These are phyloP conservation scores for Boletus rubescentipes DNA, from an alignment of 768 basidiomycete genomes.

Conservation along the genomic window DNA sequence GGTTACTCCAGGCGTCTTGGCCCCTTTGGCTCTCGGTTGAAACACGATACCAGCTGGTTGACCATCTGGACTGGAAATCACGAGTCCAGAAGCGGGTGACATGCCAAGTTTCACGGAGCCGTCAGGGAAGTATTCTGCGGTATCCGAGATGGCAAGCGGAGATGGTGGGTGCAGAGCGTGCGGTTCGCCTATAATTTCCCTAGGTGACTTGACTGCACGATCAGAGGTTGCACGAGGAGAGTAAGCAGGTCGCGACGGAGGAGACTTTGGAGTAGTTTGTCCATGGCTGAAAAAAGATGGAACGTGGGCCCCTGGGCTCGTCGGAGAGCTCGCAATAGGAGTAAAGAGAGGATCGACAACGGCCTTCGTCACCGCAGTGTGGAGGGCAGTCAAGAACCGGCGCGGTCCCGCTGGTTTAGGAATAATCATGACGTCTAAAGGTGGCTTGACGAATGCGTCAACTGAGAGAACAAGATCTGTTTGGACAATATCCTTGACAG, in stretches of 20 bases:
- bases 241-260: constrained; percentile 42
- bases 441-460: constrained; percentile 42
- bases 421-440: constrained; percentile 93
- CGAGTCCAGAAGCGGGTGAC: constrained; percentile 79
- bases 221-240: constrained; percentile 60
- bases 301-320: constrained; percentile 63
- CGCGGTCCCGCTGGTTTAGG: constrained; percentile 97
- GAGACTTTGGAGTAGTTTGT: constrained; percentile 40
- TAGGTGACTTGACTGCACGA: constrained; percentile 55
- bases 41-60: constrained; percentile 96
- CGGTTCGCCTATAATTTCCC: constrained; percentile 41
- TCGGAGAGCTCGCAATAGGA: constrained; percentile 93
- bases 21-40: constrained; percentile 62
- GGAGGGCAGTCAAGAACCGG: constrained; percentile 86
- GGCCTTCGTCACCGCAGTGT: constrained; percentile 86
- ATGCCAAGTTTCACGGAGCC: constrained; percentile 69
- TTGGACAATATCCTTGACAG: constrained; percentile 83
- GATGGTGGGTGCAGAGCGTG: constrained; percentile 55
- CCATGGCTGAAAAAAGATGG: constrained; percentile 42
- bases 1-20: constrained; percentile 32
- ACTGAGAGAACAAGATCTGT: constrained; percentile 45
- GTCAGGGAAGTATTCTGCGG: constrained; percentile 64
- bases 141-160: constrained; percentile 68
- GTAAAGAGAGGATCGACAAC: constrained; percentile 86
- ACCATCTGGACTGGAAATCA: constrained; percentile 92